Evolutionary conservation across 176 grass and related monocot genomes (phyloP).

Genomic region (Tillandsia leiboldiana): DNA sequence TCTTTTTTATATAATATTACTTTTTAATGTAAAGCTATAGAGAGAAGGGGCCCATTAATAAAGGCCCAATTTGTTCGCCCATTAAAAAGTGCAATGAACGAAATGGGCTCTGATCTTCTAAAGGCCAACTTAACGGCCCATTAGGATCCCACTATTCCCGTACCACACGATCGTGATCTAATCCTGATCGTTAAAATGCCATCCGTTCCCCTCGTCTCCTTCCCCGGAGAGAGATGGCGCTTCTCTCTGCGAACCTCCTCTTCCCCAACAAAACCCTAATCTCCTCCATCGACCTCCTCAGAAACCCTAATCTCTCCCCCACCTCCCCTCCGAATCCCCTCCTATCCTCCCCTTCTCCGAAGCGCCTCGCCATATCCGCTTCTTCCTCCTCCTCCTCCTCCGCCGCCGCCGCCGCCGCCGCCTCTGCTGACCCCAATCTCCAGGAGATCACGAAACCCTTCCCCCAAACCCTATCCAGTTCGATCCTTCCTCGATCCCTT

Average conservation of each 20-base stretch:
- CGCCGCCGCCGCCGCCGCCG: slow-evolving; percentile 11
- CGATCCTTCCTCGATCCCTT: neutral
- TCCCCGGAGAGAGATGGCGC: slow-evolving; percentile 14
- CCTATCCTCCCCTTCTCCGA: neutral
- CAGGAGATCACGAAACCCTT: neutral
- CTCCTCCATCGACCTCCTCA: slow-evolving; percentile 9
- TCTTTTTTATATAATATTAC: no score
- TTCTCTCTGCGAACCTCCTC: slow-evolving; percentile 21
- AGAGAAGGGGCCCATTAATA: no score
- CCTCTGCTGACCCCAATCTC: neutral
- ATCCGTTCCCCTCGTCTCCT: neutral
- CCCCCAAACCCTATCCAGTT: slow-evolving; percentile 6
- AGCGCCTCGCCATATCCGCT: neutral
- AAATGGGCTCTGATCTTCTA: no score
- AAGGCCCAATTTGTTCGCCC: no score
- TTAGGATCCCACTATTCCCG: no score
- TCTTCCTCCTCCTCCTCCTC: slow-evolving; percentile 5
- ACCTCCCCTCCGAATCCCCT: neutral
- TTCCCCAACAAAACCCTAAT: slow-evolving; percentile 5
- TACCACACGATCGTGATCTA: no score
- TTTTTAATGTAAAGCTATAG: no score
- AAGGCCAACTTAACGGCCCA: no score
- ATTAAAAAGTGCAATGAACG: no score
- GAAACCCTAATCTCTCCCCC: neutral
- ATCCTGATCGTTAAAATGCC: neutral